Percentiles rank a stretch among this genome's conserved stretches.
Conservation (phyloP, 768 basidiomycete genomes). For the Cystobasidiopsis lactophilus region DNA sequence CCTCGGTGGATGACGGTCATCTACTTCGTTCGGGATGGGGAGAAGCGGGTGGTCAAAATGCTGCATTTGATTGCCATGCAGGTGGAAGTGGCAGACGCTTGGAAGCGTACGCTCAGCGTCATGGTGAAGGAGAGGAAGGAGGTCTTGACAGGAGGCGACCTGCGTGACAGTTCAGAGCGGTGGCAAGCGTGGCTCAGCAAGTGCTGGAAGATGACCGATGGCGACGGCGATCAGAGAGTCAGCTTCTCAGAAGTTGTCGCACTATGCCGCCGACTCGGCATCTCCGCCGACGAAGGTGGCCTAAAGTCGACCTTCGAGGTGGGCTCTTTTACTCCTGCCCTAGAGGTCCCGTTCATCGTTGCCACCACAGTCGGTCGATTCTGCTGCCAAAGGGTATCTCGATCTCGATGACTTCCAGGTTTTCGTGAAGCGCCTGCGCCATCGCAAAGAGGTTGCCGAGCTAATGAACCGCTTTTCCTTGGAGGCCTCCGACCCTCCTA, state of each 20-base stretch:
- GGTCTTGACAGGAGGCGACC: conserved; percentile 7
- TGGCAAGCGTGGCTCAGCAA: conserved; percentile 7
- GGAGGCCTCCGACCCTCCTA: conserved; percentile 14
- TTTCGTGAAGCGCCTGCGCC: conserved; percentile 62
- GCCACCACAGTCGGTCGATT: conserved; percentile 2
- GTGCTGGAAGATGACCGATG: conserved; percentile 7
- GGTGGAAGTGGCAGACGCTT: conserved; percentile 1
- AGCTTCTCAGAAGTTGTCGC: conserved; percentile 2
- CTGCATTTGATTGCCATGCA: conserved; percentile 8
- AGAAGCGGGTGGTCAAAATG: conserved; percentile 1
- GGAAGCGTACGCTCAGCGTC: conserved; percentile 2
- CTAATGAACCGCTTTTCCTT: conserved; percentile 22
- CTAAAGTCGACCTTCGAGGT: conserved; percentile 6
- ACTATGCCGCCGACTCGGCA: conserved; percentile 4
- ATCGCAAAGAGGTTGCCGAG: conserved; percentile 55
- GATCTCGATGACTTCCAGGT: conserved; percentile 57
- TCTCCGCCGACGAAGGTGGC: conserved; percentile 1
- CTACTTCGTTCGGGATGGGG: conserved; percentile 1
- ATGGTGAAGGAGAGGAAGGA: conserved; percentile 7
- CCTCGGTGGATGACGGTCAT: conserved; percentile 9
- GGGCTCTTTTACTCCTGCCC: neutral
- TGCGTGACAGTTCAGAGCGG: conserved; percentile 1
- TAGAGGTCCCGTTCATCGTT: neutral
- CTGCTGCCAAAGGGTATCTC: conserved; percentile 25
- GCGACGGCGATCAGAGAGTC: conserved; percentile 5